Percentiles rank a stretch among this genome's conserved stretches.
Evolutionary conservation across 139 green algal species (phyloP).

Genomic region (Picochlorum sp.): DNA sequence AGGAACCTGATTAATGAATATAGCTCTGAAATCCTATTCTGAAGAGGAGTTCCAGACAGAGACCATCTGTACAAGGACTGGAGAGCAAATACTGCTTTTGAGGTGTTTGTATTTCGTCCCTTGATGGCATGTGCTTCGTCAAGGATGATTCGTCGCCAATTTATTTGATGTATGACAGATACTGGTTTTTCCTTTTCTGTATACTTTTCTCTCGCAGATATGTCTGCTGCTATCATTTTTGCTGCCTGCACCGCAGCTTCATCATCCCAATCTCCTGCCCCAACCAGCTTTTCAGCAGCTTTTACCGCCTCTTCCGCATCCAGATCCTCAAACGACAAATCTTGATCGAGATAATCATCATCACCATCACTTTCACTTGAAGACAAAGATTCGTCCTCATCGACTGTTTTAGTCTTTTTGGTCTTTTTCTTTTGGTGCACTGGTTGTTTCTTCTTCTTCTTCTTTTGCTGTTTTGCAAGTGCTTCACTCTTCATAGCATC

Average conservation of each 20-base stretch:
- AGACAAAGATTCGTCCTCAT: conserved; percentile 21
- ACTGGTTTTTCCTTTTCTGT: conserved; percentile 7
- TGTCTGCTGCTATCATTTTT: conserved; percentile 26
- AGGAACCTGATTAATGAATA: conserved; percentile 88
- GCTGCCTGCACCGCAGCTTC: conserved; percentile 32
- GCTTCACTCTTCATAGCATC: conserved; percentile 67
- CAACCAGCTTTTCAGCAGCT: conserved; percentile 1
- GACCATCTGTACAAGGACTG: conserved; percentile 61
- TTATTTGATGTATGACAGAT: conserved; percentile 39
- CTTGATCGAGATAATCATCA: conserved; percentile 6
- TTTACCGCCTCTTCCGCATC: conserved; percentile 27
- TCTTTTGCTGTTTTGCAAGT: conserved; percentile 75
- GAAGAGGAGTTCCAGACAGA: conserved; percentile 72
- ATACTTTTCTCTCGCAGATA: neutral
- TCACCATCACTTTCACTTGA: conserved; percentile 12
- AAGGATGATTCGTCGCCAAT: conserved; percentile 77
- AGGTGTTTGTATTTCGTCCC: conserved; percentile 66
- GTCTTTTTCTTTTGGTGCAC: neutral
- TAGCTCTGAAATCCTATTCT: conserved; percentile 87
- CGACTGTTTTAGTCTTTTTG: conserved; percentile 9
- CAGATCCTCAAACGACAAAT: conserved; percentile 19
- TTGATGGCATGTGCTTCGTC: conserved; percentile 92
- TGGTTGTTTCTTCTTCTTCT: conserved; percentile 37
- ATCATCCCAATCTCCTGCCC: conserved; percentile 12
- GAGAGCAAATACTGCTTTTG: conserved; percentile 80